These are phyloP conservation scores for Hypholoma fasciculare DNA, from an alignment of 768 basidiomycete genomes.

Conservation along the genomic window DNA sequence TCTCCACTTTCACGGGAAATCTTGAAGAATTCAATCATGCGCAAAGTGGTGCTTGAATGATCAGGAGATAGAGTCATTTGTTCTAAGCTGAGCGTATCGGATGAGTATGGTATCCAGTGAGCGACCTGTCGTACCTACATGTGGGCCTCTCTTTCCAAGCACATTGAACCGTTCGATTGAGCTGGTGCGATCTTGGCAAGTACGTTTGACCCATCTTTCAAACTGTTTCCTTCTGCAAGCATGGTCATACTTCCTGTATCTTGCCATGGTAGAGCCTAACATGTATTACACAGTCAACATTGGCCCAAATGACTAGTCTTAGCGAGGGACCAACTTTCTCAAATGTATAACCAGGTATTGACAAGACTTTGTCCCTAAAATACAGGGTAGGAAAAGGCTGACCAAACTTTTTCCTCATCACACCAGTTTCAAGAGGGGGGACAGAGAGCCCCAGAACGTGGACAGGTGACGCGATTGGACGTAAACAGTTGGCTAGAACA, in stretches of 20 bases:
- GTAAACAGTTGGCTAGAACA: not conserved
- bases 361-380: conserved; percentile 58
- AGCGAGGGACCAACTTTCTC: conserved; percentile 46
- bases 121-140: conserved; percentile 44
- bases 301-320: no score
- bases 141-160: conserved; percentile 71
- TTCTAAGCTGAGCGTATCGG: conserved; percentile 41
- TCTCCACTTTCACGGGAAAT: conserved; percentile 68
- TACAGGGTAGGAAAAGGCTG: conserved; percentile 60
- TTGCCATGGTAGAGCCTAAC: conserved; percentile 63
- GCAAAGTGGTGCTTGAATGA: conserved; percentile 50
- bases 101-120: not conserved
- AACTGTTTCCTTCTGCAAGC: conserved; percentile 65
- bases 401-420: conserved; percentile 56
- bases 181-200: conserved; percentile 75
- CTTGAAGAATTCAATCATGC: conserved; percentile 64
- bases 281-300: conserved; percentile 1
- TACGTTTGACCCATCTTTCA: conserved; percentile 69
- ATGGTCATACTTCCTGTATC: conserved; percentile 74
- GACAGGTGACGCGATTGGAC: not conserved
- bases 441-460: not conserved
- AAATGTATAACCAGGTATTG: conserved; percentile 72
- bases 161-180: conserved; percentile 72
- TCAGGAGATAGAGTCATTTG: conserved; percentile 50
- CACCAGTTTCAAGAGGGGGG: not conserved